Conservation (phyloP, 2,329 filamentous ascomycete species). For the Rhexocercosporidium sp. region DNA sequence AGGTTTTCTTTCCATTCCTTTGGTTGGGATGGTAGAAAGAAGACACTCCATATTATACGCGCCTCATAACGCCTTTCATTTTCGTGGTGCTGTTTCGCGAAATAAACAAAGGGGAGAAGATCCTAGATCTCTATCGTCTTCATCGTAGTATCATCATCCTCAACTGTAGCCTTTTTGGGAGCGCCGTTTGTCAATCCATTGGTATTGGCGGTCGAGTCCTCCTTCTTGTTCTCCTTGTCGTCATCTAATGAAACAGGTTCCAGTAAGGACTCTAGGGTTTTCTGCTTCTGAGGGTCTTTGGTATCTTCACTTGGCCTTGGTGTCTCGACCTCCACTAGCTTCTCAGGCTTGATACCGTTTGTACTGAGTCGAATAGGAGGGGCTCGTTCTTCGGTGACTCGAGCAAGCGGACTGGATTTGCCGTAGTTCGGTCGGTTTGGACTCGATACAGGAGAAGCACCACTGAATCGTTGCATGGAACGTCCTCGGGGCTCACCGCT, state of each 20-base stretch:
- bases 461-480: slow-evolving; percentile 71
- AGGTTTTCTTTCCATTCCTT: slow-evolving; percentile 18
- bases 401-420: slow-evolving; percentile 74
- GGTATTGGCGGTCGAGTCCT: slow-evolving; percentile 24
- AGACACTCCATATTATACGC: slow-evolving; percentile 28
- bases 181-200: slow-evolving; percentile 33
- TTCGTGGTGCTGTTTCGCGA: slow-evolving; percentile 28
- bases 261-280: slow-evolving; percentile 38
- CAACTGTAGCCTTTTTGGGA: slow-evolving; percentile 39
- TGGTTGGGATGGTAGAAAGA: slow-evolving; percentile 5
- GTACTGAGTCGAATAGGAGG: slow-evolving; percentile 36
- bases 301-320: slow-evolving; percentile 40
- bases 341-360: slow-evolving; percentile 34
- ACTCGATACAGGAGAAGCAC: slow-evolving; percentile 66
- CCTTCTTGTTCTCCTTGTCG: slow-evolving; percentile 40
- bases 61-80: slow-evolving; percentile 36
- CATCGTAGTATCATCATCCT: slow-evolving; percentile 43
- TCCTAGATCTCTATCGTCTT: slow-evolving; percentile 45
- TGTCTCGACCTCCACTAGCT: slow-evolving; percentile 44
- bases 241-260: slow-evolving; percentile 36
- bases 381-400: slow-evolving; percentile 71
- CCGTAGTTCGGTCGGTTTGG: slow-evolving; percentile 69
- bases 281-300: slow-evolving; percentile 33
- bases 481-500: slow-evolving; percentile 69
- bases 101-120: slow-evolving; percentile 21